Percentiles rank a stretch among this genome's conserved stretches.
Conservation (phyloP, 805 yeast species). For the Pichia ethanolica region DNA sequence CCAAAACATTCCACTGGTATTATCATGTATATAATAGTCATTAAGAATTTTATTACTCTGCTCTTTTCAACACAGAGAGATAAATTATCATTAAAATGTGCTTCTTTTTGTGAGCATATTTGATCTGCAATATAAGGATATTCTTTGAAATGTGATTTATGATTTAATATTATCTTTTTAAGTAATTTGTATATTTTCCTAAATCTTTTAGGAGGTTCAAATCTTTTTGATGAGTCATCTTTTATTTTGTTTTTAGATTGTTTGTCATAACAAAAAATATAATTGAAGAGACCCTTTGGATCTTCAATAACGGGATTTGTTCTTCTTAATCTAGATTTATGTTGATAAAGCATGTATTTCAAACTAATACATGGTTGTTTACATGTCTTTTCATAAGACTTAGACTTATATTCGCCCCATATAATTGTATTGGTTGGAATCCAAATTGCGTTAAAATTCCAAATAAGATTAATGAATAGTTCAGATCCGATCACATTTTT, state of each 20-base stretch:
- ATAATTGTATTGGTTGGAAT: slow-evolving; percentile 10
- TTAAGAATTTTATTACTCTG: slow-evolving; percentile 36
- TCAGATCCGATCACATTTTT: slow-evolving; percentile 33
- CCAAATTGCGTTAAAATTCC: slow-evolving; percentile 29
- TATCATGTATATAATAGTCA: slow-evolving; percentile 37
- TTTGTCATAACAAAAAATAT: slow-evolving; percentile 10
- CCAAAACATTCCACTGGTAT: slow-evolving; percentile 53
- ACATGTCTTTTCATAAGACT: background rate
- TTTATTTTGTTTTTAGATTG: background rate
- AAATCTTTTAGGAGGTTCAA: slow-evolving; percentile 18
- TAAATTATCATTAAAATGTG: slow-evolving; percentile 20
- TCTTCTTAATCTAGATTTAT: slow-evolving; percentile 9
- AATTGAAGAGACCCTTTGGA: slow-evolving; percentile 6
- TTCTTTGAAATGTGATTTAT: slow-evolving; percentile 21
- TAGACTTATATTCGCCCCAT: slow-evolving; percentile 19
- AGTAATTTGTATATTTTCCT: slow-evolving; percentile 17
- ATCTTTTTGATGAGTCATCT: background rate
- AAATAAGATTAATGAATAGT: slow-evolving; percentile 33
- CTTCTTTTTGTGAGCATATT: slow-evolving; percentile 21
- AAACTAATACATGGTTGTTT: background rate
- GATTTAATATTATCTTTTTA: slow-evolving; percentile 26
- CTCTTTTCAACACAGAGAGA: slow-evolving; percentile 26
- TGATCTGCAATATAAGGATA: slow-evolving; percentile 33
- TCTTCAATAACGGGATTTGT: slow-evolving; percentile 20
- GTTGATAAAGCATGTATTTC: slow-evolving; percentile 21